Evolutionary conservation across 2,329 filamentous ascomycete genomes (phyloP), one percentile per base, ranked within the genome.

Genomic region (Trichoderma endophyticum): DNA sequence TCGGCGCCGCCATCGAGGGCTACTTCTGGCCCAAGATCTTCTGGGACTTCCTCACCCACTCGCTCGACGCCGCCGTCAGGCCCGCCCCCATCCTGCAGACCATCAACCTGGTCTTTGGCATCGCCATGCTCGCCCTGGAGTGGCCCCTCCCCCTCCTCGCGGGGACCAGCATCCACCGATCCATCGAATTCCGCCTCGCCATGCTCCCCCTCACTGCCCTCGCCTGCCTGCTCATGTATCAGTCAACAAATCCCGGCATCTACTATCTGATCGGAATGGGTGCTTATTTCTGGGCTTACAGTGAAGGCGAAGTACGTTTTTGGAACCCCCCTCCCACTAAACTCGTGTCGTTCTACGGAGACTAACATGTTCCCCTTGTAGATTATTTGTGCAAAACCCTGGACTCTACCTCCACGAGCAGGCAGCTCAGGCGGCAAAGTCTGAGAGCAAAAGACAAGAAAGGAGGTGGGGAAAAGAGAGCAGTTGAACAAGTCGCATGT

Each of bases 11-110:
- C 18, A 84, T 99, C 71, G 89, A 97, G 84, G 91, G 89, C 79
- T 97, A 96, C 87, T 95, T 99, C 88, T 99, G 95, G 94, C 96
- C 96, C 76, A 99, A 99, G 82, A 92, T 99, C 80, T 97, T 99
- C 84, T 99, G 93, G 92, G 96, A 99, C 83, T 97, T 97, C 81
- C 84, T 96, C 75, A 98, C 95, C 73, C 94, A 93, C 79, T 94
- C 93, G 77, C 90, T 99, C 77, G 93, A 99, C 80, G 87, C 85
- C 70, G 93, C 92, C 63, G 93, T 98, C 74, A 94, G 92, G 78
- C 95, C 95, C 0, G 82, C 96, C n/a, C 96, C 96, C 1, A 86
- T 94, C 65, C 86, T 99, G 18, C 96, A 99, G 81, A 93, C 92
- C 78, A 87, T 98, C 84, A 99, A 99, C 79, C 85, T 99, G 28